Evolutionary conservation across 1,139 yeast species (phyloP), one percentile per base, ranked within the genome.

Genomic region (Wickerhamiella infanticola): DNA sequence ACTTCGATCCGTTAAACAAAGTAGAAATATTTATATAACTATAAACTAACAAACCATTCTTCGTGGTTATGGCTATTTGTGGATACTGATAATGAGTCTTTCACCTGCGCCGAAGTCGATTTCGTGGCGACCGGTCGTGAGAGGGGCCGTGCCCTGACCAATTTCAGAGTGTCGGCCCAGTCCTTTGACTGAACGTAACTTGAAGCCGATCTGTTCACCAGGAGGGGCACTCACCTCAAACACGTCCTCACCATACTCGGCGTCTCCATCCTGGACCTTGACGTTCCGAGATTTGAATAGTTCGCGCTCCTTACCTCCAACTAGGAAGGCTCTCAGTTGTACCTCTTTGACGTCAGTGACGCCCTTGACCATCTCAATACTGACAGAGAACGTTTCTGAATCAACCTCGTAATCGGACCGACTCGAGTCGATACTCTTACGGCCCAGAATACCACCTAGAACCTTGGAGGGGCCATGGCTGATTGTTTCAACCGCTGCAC

Each of bases 91-190:
- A 7, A n/a, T 43, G 7, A 27, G 33, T 6, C 29, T 9, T 7
- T 11, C 36, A 24, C 56, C 59, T 3, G 47, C 48, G 24, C 60
- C 62, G 43, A 61, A 41, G 6, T 51, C 50, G 23, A 62, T 48
- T 24, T 54, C 46, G 43, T 59, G 58, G 40, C 52, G 53, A 7
- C 63, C 63, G 23, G 56, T 55, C 3, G 54, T 40, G 29, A 66
- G 46, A 4, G 54, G 48, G 24, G 65, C 44, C 1, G 60, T 46
- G 4, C 75, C 77, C 45, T 69, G 70, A 13, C 83, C 94, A 43
- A 85, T 51, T 45, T 75, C 81, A 40, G 69, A 69, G 52, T 75
- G 79, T 57, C 81, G 78, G 40, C 94, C 90, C 55, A 88, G 73
- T 3, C 77, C 73, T 61, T 82, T 94, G 58, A 77, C 81, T 44